Base-by-base conservation (phyloP, 306 rosid species). In the Sesbania bispinosa region DNA sequence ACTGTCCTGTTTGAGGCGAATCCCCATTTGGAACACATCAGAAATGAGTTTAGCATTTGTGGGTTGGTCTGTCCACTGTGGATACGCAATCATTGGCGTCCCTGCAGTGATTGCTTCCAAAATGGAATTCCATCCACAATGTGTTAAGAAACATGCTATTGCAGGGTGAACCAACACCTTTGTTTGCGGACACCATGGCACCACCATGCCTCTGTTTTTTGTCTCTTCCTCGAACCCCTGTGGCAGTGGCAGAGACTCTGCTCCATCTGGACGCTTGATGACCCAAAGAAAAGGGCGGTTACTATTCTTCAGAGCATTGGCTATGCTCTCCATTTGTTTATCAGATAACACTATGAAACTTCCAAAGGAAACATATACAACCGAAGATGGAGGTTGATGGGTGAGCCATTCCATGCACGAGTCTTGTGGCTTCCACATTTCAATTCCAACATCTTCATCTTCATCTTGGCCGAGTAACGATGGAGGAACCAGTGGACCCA, bases 11-110 rank as follows among this genome's bases (percentile, higher is more conserved):
- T 53, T 7, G 8, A 85, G 75, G 13, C 87, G 77, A 16, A 73
- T 7, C 24, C 86, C 89, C 13, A 7, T 48, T 1, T 16, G 29
- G 0, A 85, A 79, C 24, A 82, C 83, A 30, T 85, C 83, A 1
- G 81, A 50, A 26, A 85, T 8, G 2, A 85, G 79, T 50, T 79
- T 85, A 0, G 89, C 87, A 7, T 85, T 85, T 4, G 86, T 82
- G 11, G 89, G 89, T 81, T 85, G 89, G 27, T 85, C 89, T 0
- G 83, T 69, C 89, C 89, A 85, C 10, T 77, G 66, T 2, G 89
- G 89, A 14, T 70, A 85, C 8, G 54, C 85, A 59, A 85, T 77
- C 89, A 85, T 76, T 2, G 87, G 85, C 4, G 21, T 47, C 15
- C 85, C 89, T 2, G 85, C 71, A 0, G 79, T 51, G 5, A 79